Conservation (phyloP, 2,329 filamentous ascomycete genomes). For the Cladosporium sp. region DNA sequence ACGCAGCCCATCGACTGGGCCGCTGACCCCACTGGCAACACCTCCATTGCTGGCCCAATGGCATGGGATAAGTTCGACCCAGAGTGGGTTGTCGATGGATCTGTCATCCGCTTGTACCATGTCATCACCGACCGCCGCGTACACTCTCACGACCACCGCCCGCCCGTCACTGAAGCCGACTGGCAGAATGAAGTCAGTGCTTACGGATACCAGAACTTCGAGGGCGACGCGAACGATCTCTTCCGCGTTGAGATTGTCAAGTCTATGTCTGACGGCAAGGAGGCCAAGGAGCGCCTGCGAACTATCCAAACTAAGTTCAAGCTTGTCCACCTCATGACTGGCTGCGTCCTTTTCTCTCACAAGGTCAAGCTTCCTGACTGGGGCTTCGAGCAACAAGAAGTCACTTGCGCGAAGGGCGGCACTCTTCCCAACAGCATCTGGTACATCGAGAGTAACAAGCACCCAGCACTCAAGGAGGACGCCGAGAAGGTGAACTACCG, state of each 20-base stretch:
- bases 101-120: constrained; percentile 82
- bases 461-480: constrained; percentile 70
- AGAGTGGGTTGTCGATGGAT: constrained; percentile 74
- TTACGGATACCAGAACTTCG: constrained; percentile 95
- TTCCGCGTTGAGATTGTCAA: constrained; percentile 96
- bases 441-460: constrained; percentile 91
- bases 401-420: constrained; percentile 91
- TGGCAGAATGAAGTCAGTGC: constrained; percentile 62
- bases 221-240: constrained; percentile 92
- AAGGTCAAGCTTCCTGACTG: constrained; percentile 98
- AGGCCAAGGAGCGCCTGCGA: constrained; percentile 80
- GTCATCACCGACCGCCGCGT: constrained; percentile 79
- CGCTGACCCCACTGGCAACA: constrained; percentile 51
- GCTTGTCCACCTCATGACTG: constrained; percentile 94
- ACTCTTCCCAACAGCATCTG: constrained; percentile 95
- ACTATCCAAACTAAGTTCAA: constrained; percentile 97
- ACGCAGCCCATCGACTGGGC: constrained; percentile 73
- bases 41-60: constrained; percentile 73
- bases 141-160: constrained; percentile 92
- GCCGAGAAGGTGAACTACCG: constrained; percentile 96
- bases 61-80: constrained; percentile 79
- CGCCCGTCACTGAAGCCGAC: constrained; percentile 80
- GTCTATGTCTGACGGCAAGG: constrained; percentile 74
- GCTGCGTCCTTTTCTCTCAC: constrained; percentile 94
- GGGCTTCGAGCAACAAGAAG: constrained; percentile 97